phyloP scores from a whole-genome alignment of 1,284 basidiomycete genomes.

The Sanguinoderma infundibulare region DNA sequence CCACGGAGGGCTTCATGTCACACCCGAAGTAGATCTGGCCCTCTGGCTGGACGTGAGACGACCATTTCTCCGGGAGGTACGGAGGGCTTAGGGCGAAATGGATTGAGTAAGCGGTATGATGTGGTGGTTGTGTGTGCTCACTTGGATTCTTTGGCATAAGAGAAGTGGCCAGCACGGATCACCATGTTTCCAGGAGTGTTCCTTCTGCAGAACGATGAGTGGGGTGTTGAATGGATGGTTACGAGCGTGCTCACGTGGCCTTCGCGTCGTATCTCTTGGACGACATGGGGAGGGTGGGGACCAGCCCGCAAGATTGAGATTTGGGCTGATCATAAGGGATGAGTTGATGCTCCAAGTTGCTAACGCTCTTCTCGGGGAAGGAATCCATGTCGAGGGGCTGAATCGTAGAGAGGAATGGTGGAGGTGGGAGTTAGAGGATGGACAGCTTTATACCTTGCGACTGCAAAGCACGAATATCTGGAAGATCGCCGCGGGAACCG shows the following conservation, averaged over 20 bases:
- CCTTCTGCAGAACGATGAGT: no score
- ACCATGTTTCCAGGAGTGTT: conserved; percentile 8
- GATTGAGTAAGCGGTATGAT: neutral
- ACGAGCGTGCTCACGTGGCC: neutral
- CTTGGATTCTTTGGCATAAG: conserved; percentile 23
- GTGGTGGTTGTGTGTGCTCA: conserved; percentile 7
- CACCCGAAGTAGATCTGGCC: conserved; percentile 33
- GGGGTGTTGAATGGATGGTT: no score
- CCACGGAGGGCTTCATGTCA: conserved; percentile 17
- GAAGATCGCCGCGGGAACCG: no score
- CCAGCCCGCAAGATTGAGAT: no score
- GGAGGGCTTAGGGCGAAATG: conserved; percentile 20
- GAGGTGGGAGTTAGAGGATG: no score
- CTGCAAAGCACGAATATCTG: no score
- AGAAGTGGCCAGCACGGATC: conserved; percentile 22
- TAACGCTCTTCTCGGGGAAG: no score
- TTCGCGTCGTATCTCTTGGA: neutral
- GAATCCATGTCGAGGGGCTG: no score
- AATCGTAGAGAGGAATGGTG: no score
- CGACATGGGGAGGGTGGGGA: neutral
- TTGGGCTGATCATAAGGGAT: neutral
- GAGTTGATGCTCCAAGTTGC: neutral
- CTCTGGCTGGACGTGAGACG: conserved; percentile 30
- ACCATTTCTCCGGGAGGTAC: conserved; percentile 32
- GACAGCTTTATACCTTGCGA: no score